These are phyloP conservation scores for Penicillium herquei DNA, from an alignment of 495 filamentous ascomycete species.

Conservation along the genomic window DNA sequence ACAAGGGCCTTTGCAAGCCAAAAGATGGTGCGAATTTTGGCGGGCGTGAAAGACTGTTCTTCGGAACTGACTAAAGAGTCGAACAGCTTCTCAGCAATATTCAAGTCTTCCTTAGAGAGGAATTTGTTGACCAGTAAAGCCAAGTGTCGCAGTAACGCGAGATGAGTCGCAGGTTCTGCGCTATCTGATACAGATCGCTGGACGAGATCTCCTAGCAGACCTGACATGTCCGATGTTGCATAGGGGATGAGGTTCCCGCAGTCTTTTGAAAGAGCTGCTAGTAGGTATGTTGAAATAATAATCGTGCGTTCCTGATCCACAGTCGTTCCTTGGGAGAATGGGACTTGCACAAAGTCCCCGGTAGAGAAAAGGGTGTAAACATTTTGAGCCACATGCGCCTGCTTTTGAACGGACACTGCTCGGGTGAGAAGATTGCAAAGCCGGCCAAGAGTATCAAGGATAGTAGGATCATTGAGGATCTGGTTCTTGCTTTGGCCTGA, in stretches of 20 bases:
- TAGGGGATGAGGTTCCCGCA: conserved; percentile 27
- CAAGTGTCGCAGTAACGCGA: conserved; percentile 58
- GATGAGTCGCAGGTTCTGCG: conserved; percentile 40
- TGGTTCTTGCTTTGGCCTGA: conserved; percentile 36
- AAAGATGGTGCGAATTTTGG: conserved; percentile 44
- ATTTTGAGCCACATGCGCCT: conserved; percentile 53
- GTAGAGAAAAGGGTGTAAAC: conserved; percentile 56
- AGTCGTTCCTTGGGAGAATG: conserved; percentile 33
- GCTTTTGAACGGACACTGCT: conserved; percentile 50
- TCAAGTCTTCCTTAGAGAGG: conserved; percentile 47
- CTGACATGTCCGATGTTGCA: conserved; percentile 32
- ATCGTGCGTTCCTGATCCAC: conserved; percentile 47
- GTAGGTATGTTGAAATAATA: conserved; percentile 60
- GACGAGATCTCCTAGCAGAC: conserved; percentile 42
- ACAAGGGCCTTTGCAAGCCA: conserved; percentile 56
- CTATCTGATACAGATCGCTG: conserved; percentile 30
- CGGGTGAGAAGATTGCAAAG: conserved; percentile 61
- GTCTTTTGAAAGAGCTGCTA: conserved; percentile 56
- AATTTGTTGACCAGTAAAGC: conserved; percentile 68
- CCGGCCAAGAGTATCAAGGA: conserved; percentile 62
- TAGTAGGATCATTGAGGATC: conserved; percentile 52
- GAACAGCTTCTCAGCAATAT: conserved; percentile 30
- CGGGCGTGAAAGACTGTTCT: conserved; percentile 18
- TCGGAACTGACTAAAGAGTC: conserved; percentile 33
- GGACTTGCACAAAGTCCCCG: conserved; percentile 37